Evolutionary conservation across 352 stramenopile species (phyloP).

Genomic region (Phytophthora ohioensis): DNA sequence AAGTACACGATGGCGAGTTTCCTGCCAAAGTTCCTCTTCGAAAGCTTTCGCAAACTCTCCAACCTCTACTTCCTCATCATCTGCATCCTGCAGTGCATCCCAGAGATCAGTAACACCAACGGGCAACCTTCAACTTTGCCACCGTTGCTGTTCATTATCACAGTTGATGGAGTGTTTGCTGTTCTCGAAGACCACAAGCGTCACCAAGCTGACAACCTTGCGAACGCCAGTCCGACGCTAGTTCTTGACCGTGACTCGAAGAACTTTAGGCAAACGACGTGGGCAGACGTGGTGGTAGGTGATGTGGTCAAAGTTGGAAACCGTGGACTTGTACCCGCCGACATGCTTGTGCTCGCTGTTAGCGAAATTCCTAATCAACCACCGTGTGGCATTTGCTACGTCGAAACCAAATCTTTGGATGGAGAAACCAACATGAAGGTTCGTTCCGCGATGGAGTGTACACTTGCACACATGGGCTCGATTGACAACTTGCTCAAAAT

Average conservation of each 20-base stretch:
- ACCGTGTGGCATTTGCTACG: slow-evolving; percentile 85
- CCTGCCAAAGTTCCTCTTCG: slow-evolving; percentile 92
- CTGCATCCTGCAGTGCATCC: slow-evolving; percentile 88
- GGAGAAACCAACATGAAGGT: slow-evolving; percentile 96
- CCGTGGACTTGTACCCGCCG: slow-evolving; percentile 83
- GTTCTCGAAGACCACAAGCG: slow-evolving; percentile 90
- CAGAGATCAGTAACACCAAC: slow-evolving; percentile 91
- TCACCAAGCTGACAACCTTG: slow-evolving; percentile 82
- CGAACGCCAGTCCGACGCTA: slow-evolving; percentile 76
- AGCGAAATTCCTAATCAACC: slow-evolving; percentile 66
- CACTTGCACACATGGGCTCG: slow-evolving; percentile 57
- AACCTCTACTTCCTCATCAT: slow-evolving; percentile 96
- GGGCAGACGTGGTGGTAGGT: slow-evolving; percentile 88
- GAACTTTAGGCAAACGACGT: slow-evolving; percentile 66
- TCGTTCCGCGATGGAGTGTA: slow-evolving; percentile 79
- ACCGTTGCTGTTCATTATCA: slow-evolving; percentile 92
- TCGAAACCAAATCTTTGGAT: slow-evolving; percentile 93
- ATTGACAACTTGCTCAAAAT: slow-evolving; percentile 56
- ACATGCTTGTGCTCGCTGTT: slow-evolving; percentile 86
- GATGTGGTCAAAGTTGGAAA: slow-evolving; percentile 87
- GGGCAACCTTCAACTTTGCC: slow-evolving; percentile 88
- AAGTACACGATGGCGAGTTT: slow-evolving; percentile 93
- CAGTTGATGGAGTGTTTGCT: slow-evolving; percentile 89
- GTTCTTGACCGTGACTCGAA: slow-evolving; percentile 60
- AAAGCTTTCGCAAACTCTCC: slow-evolving; percentile 91